Evolutionary conservation across 2,329 filamentous ascomycete genomes (phyloP).

Genomic region (Fusarium caatingaense): DNA sequence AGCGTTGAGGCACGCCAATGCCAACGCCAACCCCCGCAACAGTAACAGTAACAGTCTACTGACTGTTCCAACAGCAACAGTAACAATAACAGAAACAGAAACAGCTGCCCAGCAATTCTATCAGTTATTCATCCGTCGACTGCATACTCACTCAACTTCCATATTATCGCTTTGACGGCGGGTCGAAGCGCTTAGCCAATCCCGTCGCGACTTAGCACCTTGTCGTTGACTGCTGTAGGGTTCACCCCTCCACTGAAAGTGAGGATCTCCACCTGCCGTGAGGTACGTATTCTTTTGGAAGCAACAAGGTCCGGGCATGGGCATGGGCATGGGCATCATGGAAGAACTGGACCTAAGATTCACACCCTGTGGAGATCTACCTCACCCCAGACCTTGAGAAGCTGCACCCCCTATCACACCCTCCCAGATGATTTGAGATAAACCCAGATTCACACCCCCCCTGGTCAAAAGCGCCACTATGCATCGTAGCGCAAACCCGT

Average conservation of each 20-base stretch:
- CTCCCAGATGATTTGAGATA: slow-evolving; percentile 13
- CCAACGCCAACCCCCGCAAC: slow-evolving; percentile 7
- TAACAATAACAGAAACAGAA: not conserved
- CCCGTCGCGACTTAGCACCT: slow-evolving; percentile 10
- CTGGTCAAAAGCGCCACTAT: slow-evolving; percentile 30
- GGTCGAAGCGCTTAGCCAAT: slow-evolving; percentile 29
- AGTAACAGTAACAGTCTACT: not conserved
- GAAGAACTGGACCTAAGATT: not conserved
- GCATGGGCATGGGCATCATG: not conserved
- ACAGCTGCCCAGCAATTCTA: not conserved
- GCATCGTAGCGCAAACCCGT: not conserved
- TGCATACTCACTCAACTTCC: not conserved
- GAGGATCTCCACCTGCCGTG: not conserved
- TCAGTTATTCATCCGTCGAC: slow-evolving; percentile 5
- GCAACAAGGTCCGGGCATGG: not conserved
- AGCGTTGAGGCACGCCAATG: slow-evolving; percentile 34
- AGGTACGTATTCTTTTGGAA: not conserved
- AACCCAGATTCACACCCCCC: slow-evolving; percentile 30
- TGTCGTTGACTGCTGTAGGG: slow-evolving; percentile 2
- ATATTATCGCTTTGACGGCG: slow-evolving; percentile 37
- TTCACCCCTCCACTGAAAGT: slow-evolving; percentile 11
- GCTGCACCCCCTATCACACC: not conserved
- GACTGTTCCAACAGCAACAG: not conserved
- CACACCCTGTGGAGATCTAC: not conserved
- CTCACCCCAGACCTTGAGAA: not conserved